phyloP scores from a whole-genome alignment of 1,139 yeast species.

The Lodderomyces metapsilosis region DNA sequence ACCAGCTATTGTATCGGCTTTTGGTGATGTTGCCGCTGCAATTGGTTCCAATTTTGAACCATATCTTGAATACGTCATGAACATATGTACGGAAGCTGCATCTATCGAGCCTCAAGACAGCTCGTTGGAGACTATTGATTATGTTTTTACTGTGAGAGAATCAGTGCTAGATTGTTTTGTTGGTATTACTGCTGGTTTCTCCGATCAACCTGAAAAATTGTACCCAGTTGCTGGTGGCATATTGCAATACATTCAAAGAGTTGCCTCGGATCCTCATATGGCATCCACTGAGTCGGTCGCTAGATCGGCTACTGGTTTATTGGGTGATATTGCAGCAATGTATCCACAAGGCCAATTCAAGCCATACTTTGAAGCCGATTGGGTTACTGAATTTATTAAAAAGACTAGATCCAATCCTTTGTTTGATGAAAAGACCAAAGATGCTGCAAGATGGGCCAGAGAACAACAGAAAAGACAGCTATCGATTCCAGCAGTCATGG shows the following conservation, averaged over 20 bases:
- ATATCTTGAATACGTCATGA: slow-evolving; percentile 78
- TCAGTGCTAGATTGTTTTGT: slow-evolving; percentile 92
- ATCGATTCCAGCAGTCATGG: slow-evolving; percentile 10
- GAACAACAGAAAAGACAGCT: slow-evolving; percentile 71
- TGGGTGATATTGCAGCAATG: slow-evolving; percentile 92
- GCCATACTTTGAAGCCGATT: slow-evolving; percentile 61
- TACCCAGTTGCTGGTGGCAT: slow-evolving; percentile 66
- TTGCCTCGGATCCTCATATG: slow-evolving; percentile 61
- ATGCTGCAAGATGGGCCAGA: slow-evolving; percentile 95
- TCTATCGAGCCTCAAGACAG: slow-evolving; percentile 54
- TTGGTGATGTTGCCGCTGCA: slow-evolving; percentile 93
- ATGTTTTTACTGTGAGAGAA: slow-evolving; percentile 70
- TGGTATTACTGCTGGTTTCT: slow-evolving; percentile 88
- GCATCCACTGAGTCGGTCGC: slow-evolving; percentile 63
- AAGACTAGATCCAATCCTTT: slow-evolving; percentile 63
- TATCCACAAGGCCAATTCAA: slow-evolving; percentile 73
- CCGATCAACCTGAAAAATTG: slow-evolving; percentile 64
- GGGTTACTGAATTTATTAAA: slow-evolving; percentile 79
- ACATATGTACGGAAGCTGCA: slow-evolving; percentile 58
- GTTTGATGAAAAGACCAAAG: slow-evolving; percentile 68
- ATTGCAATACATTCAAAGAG: slow-evolving; percentile 62
- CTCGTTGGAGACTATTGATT: slow-evolving; percentile 75
- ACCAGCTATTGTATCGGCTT: slow-evolving; percentile 89
- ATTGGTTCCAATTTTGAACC: slow-evolving; percentile 75
- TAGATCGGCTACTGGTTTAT: slow-evolving; percentile 78